Evolutionary conservation across 2,329 filamentous ascomycete genomes (phyloP).

Genomic region (Aspergillus spinulosporus): DNA sequence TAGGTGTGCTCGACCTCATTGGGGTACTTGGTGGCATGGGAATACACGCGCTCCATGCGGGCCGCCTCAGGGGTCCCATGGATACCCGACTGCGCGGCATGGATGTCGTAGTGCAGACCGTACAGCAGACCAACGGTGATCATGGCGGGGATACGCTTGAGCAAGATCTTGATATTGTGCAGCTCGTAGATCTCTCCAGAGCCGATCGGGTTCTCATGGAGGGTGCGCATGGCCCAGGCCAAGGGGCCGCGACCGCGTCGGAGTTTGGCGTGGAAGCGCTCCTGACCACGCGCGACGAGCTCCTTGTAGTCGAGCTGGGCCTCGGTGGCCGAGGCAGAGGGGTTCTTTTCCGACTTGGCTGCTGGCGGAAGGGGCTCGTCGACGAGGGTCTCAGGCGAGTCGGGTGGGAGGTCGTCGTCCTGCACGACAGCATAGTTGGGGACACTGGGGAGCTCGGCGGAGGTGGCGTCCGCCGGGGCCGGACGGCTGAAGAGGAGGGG

Average conservation of each 20-base stretch:
- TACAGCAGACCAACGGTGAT: slow-evolving; percentile 66
- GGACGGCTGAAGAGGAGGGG: slow-evolving; percentile 65
- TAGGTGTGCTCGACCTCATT: slow-evolving; percentile 68
- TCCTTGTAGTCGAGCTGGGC: slow-evolving; percentile 62
- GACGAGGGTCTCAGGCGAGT: slow-evolving; percentile 33
- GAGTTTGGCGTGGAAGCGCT: slow-evolving; percentile 63
- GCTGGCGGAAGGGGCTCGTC: slow-evolving; percentile 36
- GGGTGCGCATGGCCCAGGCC: slow-evolving; percentile 79
- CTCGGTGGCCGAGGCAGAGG: slow-evolving; percentile 39
- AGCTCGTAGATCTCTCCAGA: slow-evolving; percentile 72
- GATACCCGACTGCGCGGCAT: slow-evolving; percentile 71
- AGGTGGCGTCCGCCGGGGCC: slow-evolving; percentile 53
- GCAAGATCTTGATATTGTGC: slow-evolving; percentile 64
- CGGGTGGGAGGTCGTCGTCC: slow-evolving; percentile 37
- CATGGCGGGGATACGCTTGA: slow-evolving; percentile 69
- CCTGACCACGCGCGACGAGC: slow-evolving; percentile 58
- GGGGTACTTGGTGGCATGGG: slow-evolving; percentile 62
- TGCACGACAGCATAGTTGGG: slow-evolving; percentile 79
- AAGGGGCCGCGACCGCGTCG: slow-evolving; percentile 64
- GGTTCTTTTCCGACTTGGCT: slow-evolving; percentile 18
- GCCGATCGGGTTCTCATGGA: slow-evolving; percentile 72
- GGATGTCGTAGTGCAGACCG: slow-evolving; percentile 79
- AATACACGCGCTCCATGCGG: slow-evolving; percentile 70
- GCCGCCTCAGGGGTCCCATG: slow-evolving; percentile 69
- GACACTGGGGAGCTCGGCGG: slow-evolving; percentile 62